Conservation (phyloP, 768 basidiomycete genomes). For the Cantharellus anzutake region DNA sequence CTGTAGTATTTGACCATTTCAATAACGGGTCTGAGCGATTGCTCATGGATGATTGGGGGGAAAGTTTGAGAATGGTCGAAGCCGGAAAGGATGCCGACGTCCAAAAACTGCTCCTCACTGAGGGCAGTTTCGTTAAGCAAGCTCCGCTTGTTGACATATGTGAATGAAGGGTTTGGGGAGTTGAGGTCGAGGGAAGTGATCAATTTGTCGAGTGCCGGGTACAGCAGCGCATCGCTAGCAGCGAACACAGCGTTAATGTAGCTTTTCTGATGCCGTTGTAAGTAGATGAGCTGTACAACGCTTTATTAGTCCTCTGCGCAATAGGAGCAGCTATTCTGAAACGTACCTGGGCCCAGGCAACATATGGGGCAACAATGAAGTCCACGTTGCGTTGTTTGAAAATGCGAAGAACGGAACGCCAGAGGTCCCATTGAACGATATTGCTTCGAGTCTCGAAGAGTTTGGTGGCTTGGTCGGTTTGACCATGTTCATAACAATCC, state of each 20-base stretch:
- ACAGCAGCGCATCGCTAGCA: slow-evolving; percentile 76
- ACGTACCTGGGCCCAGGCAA: slow-evolving; percentile 81
- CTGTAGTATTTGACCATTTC: slow-evolving; percentile 91
- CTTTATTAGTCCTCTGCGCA: not conserved
- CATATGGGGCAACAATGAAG: slow-evolving; percentile 89
- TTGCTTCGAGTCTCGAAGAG: slow-evolving; percentile 63
- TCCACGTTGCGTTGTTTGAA: slow-evolving; percentile 92
- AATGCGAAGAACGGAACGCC: slow-evolving; percentile 79
- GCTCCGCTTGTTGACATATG: slow-evolving; percentile 61
- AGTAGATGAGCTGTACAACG: slow-evolving; percentile 61
- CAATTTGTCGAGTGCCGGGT: slow-evolving; percentile 70
- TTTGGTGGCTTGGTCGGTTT: slow-evolving; percentile 75
- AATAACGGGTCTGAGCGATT: slow-evolving; percentile 65
- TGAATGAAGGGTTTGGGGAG: slow-evolving; percentile 49
- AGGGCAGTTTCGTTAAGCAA: slow-evolving; percentile 50
- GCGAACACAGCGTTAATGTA: slow-evolving; percentile 93
- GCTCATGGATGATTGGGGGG: slow-evolving; percentile 65
- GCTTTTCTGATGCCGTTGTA: slow-evolving; percentile 78
- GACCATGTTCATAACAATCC: slow-evolving; percentile 81
- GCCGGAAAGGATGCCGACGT: slow-evolving; percentile 81
- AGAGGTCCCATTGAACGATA: slow-evolving; percentile 70
- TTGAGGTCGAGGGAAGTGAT: slow-evolving; percentile 75
- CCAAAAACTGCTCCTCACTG: slow-evolving; percentile 81
- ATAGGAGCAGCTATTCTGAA: not conserved
- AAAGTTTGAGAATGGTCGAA: slow-evolving; percentile 67